Evolutionary conservation across 257 asterid genomes (phyloP), one percentile per base, ranked within the genome.

Genomic region (Linaria vulgaris): DNA sequence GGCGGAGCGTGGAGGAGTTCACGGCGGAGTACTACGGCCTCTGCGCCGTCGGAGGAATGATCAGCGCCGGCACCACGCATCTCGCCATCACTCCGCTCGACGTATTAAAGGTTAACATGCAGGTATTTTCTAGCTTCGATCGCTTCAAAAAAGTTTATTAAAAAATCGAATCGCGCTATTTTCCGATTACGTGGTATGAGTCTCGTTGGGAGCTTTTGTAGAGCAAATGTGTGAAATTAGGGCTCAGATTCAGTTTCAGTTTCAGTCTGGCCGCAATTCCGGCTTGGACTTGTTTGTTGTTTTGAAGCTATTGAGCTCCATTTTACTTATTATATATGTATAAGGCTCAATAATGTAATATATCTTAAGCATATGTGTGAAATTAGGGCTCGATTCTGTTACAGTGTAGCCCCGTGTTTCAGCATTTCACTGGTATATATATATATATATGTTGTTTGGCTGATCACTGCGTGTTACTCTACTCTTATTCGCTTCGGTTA

Each of bases 61-160:
- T 87, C 62, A 87, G 94, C 67, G 85, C 90, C 68, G 95, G 88
- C 3, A 70, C 86, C 15, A 76, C 94, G 52, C 94, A 85, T 72
- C 84, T 85, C 47, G 88, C 88, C 64, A 67, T 85, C 69, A 87
- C 95, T 64, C 94, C 95, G 13, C 85, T 85, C 73, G 95, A 87
- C 63, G 94, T 87, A 44, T 56, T 87, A 74, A 85, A 85, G 79
- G 92, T 85, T 57, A 77, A 87, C 74, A 82, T 87, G 95, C 95
- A 86, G 90, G 90, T 79, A 9, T 24, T n/a, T n/a, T n/a, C n/a
- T n/a, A n/a, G n/a, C n/a, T n/a, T n/a, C 34, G 34, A 27, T 27
- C 34, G 34, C 34, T 27, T 2, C 34, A n/a, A n/a, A n/a, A n/a
- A n/a, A n/a, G 34, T 27, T 27, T 27, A 6, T 27, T 27, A 27